These are phyloP conservation scores for Entomophthora muscae DNA, from an alignment of 371 early-diverging fungal species.

Conservation along the genomic window DNA sequence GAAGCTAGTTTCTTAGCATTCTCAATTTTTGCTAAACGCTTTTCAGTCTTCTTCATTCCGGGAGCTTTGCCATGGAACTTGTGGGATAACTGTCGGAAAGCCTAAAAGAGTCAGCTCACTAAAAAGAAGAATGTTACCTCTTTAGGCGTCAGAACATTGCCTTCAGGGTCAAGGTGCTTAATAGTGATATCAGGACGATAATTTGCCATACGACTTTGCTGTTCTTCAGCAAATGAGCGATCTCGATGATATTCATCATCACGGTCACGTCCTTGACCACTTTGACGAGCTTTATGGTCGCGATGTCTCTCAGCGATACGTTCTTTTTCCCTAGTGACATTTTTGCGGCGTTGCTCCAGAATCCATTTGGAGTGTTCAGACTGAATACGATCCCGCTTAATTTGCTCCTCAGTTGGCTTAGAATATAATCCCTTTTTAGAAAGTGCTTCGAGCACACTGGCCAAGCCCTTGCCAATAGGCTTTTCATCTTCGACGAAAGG, in stretches of 20 bases:
- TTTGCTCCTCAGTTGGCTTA: conserved; percentile 38
- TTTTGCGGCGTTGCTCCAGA: conserved; percentile 37
- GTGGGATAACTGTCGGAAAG: conserved; percentile 79
- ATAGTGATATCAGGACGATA: conserved; percentile 80
- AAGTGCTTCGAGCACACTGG: conserved; percentile 51
- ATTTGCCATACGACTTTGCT: conserved; percentile 65
- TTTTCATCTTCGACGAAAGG: conserved; percentile 53
- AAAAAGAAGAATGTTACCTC: conserved; percentile 27
- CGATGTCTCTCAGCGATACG: conserved; percentile 23
- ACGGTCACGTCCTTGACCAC: conserved; percentile 14
- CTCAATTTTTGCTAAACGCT: conserved; percentile 58
- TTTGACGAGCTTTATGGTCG: conserved; percentile 3
- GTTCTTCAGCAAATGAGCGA: conserved; percentile 45
- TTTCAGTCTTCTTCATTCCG: conserved; percentile 90
- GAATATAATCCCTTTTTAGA: conserved; percentile 28
- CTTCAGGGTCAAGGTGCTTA: conserved; percentile 80
- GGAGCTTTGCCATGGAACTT: conserved; percentile 88
- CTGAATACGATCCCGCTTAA: conserved; percentile 37
- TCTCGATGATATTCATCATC: conserved; percentile 26
- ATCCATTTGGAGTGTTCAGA: conserved; percentile 49
- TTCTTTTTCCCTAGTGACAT: conserved; percentile 24
- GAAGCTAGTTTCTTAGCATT: conserved; percentile 57
- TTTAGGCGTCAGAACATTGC: conserved; percentile 59
- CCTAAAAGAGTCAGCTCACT: conserved; percentile 21
- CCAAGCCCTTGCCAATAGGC: conserved; percentile 59